Conservation (phyloP, 208 protist genomes). For the Kentomonas sorsogonicus region DNA sequence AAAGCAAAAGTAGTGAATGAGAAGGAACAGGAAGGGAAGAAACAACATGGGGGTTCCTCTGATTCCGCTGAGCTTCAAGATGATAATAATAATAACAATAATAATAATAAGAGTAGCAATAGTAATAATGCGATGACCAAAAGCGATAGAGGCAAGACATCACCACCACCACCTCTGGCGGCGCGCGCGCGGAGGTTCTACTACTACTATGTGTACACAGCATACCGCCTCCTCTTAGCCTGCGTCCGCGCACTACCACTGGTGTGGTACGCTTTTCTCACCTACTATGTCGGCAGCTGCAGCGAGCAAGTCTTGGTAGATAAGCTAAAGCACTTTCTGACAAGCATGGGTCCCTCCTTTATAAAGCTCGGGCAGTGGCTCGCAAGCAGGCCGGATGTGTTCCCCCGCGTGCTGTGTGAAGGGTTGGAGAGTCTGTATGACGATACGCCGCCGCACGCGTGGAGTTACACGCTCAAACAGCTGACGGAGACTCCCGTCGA, state of each 20-base stretch:
- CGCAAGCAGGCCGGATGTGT: slow-evolving; percentile 87
- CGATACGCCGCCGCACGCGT: slow-evolving; percentile 54
- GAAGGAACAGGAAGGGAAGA: no score
- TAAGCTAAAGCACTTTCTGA: slow-evolving; percentile 47
- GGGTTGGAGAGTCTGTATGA: slow-evolving; percentile 71
- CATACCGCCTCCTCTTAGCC: no score
- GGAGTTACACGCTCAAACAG: slow-evolving; percentile 71
- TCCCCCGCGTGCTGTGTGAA: slow-evolving; percentile 66
- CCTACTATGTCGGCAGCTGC: slow-evolving; percentile 22
- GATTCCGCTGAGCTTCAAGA: no score
- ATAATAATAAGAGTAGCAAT: no score
- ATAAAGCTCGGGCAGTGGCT: slow-evolving; percentile 94
- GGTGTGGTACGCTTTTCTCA: slow-evolving; percentile 49
- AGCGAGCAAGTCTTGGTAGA: slow-evolving; percentile 41
- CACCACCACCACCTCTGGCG: slow-evolving; percentile 35
- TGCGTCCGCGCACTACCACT: slow-evolving; percentile 8
- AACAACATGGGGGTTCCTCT: no score
- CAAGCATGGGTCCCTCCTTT: slow-evolving; percentile 82
- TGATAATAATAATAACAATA: no score
- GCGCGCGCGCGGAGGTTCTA: slow-evolving; percentile 12
- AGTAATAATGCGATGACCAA: not conserved
- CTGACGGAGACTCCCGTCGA: slow-evolving; percentile 30
- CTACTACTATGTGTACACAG: slow-evolving; percentile 29
- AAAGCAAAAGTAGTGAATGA: no score
- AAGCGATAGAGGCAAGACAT: slow-evolving; percentile 20